Conservation (phyloP, 2,329 filamentous ascomycete species). For the Trichoderma endophyticum region DNA sequence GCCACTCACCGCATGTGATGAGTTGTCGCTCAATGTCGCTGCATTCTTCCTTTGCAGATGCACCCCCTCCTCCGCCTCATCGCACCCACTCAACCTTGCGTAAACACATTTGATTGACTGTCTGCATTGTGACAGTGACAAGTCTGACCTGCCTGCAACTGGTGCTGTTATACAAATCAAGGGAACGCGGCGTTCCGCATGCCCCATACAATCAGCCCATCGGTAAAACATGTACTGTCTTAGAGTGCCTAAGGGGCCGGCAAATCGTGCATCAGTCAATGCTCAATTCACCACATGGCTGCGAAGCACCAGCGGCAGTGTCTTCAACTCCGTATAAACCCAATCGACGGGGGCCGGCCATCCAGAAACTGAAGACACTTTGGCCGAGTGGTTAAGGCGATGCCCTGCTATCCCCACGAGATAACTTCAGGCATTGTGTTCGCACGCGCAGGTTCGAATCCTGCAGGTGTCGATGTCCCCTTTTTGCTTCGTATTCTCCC, state of each 20-base stretch:
- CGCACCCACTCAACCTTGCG: not conserved
- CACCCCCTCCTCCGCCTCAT: not conserved
- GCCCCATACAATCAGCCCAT: not conserved
- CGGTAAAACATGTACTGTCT: not conserved
- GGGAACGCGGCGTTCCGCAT: not conserved
- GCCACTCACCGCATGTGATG: not conserved
- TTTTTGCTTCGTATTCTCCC: not conserved
- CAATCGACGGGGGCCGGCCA: not conserved
- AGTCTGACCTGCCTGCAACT: not conserved
- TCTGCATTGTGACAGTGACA: not conserved
- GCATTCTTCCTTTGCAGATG: not conserved
- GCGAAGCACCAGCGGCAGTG: not conserved
- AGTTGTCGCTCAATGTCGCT: not conserved
- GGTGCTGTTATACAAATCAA: not conserved
- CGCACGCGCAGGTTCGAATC: constrained; percentile 17
- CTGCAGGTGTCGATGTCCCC: constrained; percentile 5
- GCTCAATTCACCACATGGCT: not conserved
- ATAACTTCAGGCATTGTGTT: constrained; percentile 17
- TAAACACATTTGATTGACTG: not conserved
- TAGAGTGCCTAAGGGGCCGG: not conserved
- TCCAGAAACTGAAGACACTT: constrained; percentile 1
- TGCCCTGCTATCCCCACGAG: constrained; percentile 6
- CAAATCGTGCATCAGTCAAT: not conserved
- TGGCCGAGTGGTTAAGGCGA: constrained; percentile 17
- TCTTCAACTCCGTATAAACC: not conserved